Percentiles rank a stretch among this genome's conserved stretches.
These are phyloP conservation scores for Acanthamoeba culbertsoni DNA, from an alignment of 208 protist species.

Conservation along the genomic window DNA sequence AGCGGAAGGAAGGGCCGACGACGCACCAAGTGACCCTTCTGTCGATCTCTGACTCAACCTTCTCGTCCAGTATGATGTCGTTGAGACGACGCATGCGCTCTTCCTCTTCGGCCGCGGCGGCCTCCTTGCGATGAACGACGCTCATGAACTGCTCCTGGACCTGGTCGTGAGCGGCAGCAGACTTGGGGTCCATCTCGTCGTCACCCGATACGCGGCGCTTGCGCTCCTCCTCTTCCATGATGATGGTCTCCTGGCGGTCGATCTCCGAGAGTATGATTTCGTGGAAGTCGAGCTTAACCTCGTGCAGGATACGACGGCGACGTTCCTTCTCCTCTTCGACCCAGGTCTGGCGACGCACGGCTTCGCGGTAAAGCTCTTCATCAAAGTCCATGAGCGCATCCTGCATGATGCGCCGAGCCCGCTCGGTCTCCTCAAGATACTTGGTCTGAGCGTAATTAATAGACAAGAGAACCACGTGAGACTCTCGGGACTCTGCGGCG, in stretches of 20 bases:
- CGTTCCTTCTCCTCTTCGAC: slow-evolving; percentile 53
- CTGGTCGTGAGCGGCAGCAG: not conserved
- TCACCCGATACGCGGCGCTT: not conserved
- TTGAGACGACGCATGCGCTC: not conserved
- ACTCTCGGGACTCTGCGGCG: not conserved
- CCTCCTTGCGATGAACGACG: slow-evolving; percentile 8
- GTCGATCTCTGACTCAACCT: not conserved
- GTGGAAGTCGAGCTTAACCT: slow-evolving; percentile 10
- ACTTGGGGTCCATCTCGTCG: not conserved
- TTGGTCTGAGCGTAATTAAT: not conserved
- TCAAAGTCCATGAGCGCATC: slow-evolving; percentile 43
- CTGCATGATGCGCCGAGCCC: not conserved
- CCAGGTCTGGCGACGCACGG: slow-evolving; percentile 40
- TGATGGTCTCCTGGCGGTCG: slow-evolving; percentile 16
- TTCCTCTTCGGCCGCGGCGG: slow-evolving; percentile 30
- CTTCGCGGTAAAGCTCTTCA: slow-evolving; percentile 26
- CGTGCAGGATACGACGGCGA: not conserved
- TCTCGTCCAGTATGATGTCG: not conserved
- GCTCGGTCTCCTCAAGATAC: slow-evolving; percentile 14
- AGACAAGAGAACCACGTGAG: not conserved
- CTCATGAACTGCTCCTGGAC: slow-evolving; percentile 54
- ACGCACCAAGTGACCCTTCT: not conserved
- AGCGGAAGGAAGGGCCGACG: too few species aligned
- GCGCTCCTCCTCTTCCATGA: slow-evolving; percentile 14
- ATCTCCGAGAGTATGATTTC: slow-evolving; percentile 10